Evolutionary conservation across 805 yeast genomes (phyloP).

Genomic region (Sugiyamaella chiloensis): DNA sequence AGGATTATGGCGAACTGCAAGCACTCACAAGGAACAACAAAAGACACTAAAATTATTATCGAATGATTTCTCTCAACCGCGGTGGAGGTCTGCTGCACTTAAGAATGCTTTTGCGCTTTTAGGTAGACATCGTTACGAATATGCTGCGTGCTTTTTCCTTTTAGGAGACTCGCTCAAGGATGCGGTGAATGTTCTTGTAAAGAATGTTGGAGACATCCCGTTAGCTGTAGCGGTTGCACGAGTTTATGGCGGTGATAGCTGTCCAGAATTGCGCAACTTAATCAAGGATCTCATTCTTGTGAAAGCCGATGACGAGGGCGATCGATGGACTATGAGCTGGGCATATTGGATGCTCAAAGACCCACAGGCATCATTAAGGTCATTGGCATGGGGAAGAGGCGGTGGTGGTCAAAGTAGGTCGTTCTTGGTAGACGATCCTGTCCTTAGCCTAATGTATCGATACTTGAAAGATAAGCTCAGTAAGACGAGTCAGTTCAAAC

Average conservation of each 20-base stretch:
- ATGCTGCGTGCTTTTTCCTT: conserved; percentile 86
- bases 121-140: conserved; percentile 81
- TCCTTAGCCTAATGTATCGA: conserved; percentile 61
- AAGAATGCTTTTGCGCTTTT: conserved; percentile 89
- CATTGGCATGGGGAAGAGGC: conserved; percentile 49
- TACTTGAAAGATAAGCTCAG: conserved; percentile 50
- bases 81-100: conserved; percentile 87
- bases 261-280: conserved; percentile 49
- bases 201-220: conserved; percentile 62
- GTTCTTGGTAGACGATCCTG: conserved; percentile 76
- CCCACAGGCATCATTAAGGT: conserved; percentile 53
- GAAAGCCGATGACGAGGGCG: conserved; percentile 55
- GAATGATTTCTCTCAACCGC: conserved; percentile 67
- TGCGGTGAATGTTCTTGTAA: conserved; percentile 68
- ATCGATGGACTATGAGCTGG: conserved; percentile 82
- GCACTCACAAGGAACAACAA: conserved; percentile 73
- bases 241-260: conserved; percentile 61
- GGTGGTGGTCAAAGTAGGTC: conserved; percentile 25
- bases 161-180: conserved; percentile 74
- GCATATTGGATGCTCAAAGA: conserved; percentile 64
- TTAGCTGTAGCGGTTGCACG: conserved; percentile 82
- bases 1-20: conserved; percentile 79
- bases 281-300: conserved; percentile 54
- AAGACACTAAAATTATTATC: conserved; percentile 75
- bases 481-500: conserved; percentile 3